These are phyloP conservation scores for Meira miltonrushii DNA, from an alignment of 1,284 basidiomycete species.

Conservation along the genomic window DNA sequence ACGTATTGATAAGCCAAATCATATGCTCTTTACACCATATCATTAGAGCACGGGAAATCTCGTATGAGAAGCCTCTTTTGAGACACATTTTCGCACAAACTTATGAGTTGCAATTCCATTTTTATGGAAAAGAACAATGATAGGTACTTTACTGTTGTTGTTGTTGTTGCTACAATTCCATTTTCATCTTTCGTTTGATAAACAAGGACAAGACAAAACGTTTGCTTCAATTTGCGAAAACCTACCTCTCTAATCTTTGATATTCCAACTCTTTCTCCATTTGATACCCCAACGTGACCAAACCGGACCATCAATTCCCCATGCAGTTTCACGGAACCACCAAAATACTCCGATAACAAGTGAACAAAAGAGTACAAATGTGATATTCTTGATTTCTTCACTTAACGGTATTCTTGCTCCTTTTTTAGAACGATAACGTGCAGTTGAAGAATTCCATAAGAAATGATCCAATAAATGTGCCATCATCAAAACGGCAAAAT, in stretches of 20 bases:
- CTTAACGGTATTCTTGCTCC: slow-evolving; percentile 53
- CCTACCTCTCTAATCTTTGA: slow-evolving; percentile 18
- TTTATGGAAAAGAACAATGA: too few relatives aligned
- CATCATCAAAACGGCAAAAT: slow-evolving; percentile 88
- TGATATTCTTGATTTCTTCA: slow-evolving; percentile 64
- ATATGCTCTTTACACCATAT: too few relatives aligned
- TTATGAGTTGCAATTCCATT: too few relatives aligned
- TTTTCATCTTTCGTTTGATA: slow-evolving; percentile 17
- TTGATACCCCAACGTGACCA: slow-evolving; percentile 51
- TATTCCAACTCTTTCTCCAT: slow-evolving; percentile 51
- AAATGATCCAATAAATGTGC: slow-evolving; percentile 88
- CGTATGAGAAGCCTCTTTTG: too few relatives aligned
- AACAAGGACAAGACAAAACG: too few relatives aligned
- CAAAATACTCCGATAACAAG: slow-evolving; percentile 74
- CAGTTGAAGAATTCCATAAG: slow-evolving; percentile 54
- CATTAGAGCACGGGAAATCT: too few relatives aligned
- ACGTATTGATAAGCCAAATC: too few relatives aligned
- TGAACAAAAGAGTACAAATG: slow-evolving; percentile 64
- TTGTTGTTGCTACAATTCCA: too few relatives aligned
- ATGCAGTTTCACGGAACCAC: slow-evolving; percentile 86
- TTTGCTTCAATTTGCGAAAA: too few relatives aligned
- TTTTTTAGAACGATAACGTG: slow-evolving; percentile 28
- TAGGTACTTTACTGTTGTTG: too few relatives aligned
- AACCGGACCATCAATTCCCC: slow-evolving; percentile 80
- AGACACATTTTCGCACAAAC: too few relatives aligned